Conservation (phyloP, 1,284 basidiomycete genomes). For the Ceratobasidium sp. region DNA sequence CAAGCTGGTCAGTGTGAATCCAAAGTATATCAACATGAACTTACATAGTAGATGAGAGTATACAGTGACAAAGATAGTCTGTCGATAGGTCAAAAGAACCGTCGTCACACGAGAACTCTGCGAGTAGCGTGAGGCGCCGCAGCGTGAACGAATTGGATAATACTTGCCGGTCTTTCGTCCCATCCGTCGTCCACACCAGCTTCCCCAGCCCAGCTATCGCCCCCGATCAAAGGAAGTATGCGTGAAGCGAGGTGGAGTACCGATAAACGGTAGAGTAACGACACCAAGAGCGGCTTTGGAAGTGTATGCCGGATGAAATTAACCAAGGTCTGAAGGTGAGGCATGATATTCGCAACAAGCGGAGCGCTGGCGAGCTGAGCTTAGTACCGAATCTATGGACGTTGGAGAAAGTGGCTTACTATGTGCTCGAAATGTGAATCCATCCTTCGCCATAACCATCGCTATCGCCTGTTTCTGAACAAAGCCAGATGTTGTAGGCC, state of each 20-base stretch:
- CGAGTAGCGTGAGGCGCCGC: neutral
- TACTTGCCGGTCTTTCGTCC: constrained; percentile 72
- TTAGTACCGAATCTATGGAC: neutral
- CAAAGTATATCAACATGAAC: constrained; percentile 61
- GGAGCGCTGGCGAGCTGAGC: constrained; percentile 60
- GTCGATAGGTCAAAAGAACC: constrained; percentile 77
- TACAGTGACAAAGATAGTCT: constrained; percentile 80
- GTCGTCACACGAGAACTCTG: constrained; percentile 76
- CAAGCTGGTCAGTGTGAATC: neutral
- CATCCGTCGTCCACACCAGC: constrained; percentile 66
- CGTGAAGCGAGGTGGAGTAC: constrained; percentile 85
- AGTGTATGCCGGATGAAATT: constrained; percentile 81
- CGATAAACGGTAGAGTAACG: constrained; percentile 78
- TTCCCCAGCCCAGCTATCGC: constrained; percentile 76
- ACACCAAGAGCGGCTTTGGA: constrained; percentile 81
- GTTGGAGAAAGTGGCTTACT: constrained; percentile 34
- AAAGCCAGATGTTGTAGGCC: constrained; percentile 83
- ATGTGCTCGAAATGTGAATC: constrained; percentile 56
- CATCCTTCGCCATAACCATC: constrained; percentile 42
- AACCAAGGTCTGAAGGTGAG: constrained; percentile 74
- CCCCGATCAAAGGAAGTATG: constrained; percentile 80
- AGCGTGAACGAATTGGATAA: neutral
- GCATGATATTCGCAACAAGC: constrained; percentile 73
- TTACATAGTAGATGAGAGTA: constrained; percentile 79
- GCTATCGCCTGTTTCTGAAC: constrained; percentile 56